These are phyloP conservation scores for Aquilaria malaccensis DNA, from an alignment of 345 rosid species.

Conservation along the genomic window DNA sequence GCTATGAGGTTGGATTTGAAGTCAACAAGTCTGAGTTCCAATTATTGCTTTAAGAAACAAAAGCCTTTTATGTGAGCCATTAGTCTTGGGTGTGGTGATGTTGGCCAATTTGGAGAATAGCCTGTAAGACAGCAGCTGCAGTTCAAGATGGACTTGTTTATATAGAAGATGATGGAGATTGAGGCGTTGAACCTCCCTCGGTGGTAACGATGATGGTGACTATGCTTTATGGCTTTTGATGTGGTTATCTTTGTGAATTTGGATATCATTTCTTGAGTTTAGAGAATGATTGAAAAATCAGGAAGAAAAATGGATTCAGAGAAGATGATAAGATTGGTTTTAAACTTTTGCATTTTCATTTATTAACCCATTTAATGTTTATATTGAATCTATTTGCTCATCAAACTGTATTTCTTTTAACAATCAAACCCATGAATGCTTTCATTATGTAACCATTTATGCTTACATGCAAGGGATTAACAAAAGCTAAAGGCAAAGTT, in stretches of 20 bases:
- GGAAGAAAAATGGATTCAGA: background rate
- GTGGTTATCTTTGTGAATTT: constrained; percentile 38
- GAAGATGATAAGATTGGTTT: constrained; percentile 12
- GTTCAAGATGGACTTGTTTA: constrained; percentile 52
- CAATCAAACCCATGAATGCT: too few species aligned
- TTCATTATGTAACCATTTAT: too few species aligned
- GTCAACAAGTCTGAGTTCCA: background rate
- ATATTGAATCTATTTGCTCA: too few species aligned
- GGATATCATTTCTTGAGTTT: constrained; percentile 8
- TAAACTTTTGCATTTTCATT: constrained; percentile 12
- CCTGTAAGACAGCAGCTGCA: constrained; percentile 57
- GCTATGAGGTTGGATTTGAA: constrained; percentile 5
- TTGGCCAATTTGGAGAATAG: constrained; percentile 51
- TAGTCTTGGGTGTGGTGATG: constrained; percentile 27
- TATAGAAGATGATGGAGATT: constrained; percentile 39
- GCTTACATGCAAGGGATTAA: too few species aligned
- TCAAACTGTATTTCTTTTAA: too few species aligned
- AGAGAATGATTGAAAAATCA: background rate
- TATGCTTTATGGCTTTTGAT: constrained; percentile 34
- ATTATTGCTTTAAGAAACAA: constrained; percentile 29
- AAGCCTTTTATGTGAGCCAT: constrained; percentile 37
- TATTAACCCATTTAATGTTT: too few species aligned
- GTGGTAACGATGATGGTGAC: constrained; percentile 26
- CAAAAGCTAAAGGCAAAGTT: too few species aligned
- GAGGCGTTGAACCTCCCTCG: constrained; percentile 28